Evolutionary conservation across 139 green algal genomes (phyloP).

Genomic region (Chlamydomonas asymmetrica): DNA sequence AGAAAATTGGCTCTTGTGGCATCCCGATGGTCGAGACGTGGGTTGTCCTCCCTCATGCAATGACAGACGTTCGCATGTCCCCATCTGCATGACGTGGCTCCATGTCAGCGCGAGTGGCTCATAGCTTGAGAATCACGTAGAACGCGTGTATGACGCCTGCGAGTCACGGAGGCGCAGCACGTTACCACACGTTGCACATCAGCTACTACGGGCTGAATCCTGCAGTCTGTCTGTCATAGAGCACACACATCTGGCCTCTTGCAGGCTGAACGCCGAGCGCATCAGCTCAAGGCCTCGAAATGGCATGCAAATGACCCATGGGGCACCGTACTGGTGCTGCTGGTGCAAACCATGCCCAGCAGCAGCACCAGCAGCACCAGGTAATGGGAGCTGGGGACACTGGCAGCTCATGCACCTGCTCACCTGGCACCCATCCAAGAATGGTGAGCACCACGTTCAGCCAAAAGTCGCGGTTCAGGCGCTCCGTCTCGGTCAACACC

Average conservation of each 20-base stretch:
- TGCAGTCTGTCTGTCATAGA: not conserved
- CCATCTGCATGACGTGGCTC: not conserved
- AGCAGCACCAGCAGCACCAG: not conserved
- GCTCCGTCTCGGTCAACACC: constrained; percentile 33
- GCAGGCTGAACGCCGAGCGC: not conserved
- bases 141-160: constrained; percentile 31
- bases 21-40: no score
- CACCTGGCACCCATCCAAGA: constrained; percentile 29
- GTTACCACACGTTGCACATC: not conserved
- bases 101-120: not conserved
- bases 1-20: no score
- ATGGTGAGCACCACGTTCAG: constrained; percentile 36
- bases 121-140: constrained; percentile 25
- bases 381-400: not conserved
- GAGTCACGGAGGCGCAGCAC: not conserved
- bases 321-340: not conserved
- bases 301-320: not conserved
- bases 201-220: not conserved
- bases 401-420: not conserved
- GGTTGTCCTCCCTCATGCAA: no score
- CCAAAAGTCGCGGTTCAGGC: constrained; percentile 27
- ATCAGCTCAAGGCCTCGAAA: not conserved
- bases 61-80: no score
- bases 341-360: not conserved
- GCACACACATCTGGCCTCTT: not conserved